Conservation (phyloP, 140 eudicot genomes). For the Flaveria floridana region DNA sequence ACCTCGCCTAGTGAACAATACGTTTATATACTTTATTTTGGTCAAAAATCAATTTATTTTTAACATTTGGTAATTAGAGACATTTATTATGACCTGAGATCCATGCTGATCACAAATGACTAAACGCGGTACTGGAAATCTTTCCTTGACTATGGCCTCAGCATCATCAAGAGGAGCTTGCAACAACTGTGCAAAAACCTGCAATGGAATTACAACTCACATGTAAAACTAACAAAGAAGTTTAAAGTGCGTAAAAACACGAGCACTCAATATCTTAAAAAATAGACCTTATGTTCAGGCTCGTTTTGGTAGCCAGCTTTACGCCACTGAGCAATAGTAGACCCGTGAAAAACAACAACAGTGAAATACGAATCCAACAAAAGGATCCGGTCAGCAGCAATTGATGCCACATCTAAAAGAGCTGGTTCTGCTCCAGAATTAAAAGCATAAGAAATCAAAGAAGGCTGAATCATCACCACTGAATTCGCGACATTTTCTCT, state of each 20-base stretch:
- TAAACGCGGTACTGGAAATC: conserved; percentile 95
- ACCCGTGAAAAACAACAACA: conserved; percentile 86
- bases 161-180: conserved; percentile 94
- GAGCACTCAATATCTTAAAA: not conserved
- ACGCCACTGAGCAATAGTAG: conserved; percentile 96
- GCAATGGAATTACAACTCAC: conserved; percentile 15
- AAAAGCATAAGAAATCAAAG: conserved; percentile 85
- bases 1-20: too few species aligned
- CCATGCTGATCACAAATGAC: conserved; percentile 99
- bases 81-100: conserved; percentile 64
- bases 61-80: not conserved
- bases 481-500: conserved; percentile 97
- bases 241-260: not conserved
- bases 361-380: conserved; percentile 89
- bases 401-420: conserved; percentile 88
- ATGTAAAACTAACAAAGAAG: not conserved
- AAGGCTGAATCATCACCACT: conserved; percentile 98
- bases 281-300: conserved; percentile 83
- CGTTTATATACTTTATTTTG: not conserved
- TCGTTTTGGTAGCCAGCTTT: conserved; percentile 90
- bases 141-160: conserved; percentile 67
- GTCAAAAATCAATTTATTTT: not conserved
- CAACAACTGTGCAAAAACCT: conserved; percentile 86
- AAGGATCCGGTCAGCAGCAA: conserved; percentile 86
- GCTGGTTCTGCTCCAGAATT: conserved; percentile 91